phyloP scores from a whole-genome alignment of 805 yeast species.

The Kockiozyma suomiensis region DNA sequence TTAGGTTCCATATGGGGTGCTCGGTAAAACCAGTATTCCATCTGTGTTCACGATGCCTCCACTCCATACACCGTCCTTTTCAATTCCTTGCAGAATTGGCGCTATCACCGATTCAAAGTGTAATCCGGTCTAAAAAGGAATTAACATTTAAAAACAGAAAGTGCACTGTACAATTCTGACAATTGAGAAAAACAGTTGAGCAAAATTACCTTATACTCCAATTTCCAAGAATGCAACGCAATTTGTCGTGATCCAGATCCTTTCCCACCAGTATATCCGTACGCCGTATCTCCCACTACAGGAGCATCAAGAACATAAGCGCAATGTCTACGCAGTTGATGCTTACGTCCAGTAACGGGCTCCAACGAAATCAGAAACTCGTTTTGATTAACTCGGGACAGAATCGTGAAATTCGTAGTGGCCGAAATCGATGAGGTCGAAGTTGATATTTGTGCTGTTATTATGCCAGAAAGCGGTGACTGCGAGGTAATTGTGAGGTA shows the following conservation, averaged over 20 bases:
- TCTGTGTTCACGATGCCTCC: not conserved
- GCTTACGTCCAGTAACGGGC: conserved; percentile 30
- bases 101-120: conserved; percentile 11
- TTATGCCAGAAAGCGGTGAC: not conserved
- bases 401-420: conserved; percentile 14
- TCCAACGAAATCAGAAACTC: conserved; percentile 16
- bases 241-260: conserved; percentile 3
- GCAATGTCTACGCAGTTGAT: conserved; percentile 32
- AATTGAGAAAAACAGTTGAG: not conserved
- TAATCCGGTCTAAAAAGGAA: conserved; percentile 7
- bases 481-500: no score
- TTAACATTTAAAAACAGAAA: no score
- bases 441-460: conserved; percentile 2
- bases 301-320: conserved; percentile 30
- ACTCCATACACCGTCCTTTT: conserved; percentile 3
- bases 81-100: conserved; percentile 3
- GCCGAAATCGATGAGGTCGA: not conserved
- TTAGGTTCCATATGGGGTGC: no score
- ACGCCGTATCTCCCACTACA: conserved; percentile 22
- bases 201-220: conserved; percentile 14
- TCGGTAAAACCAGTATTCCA: no score
- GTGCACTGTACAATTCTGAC: not conserved
- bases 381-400: not conserved
- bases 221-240: conserved; percentile 30
- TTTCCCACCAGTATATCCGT: conserved; percentile 2